Percentiles rank a stretch among this genome's conserved stretches.
These are phyloP conservation scores for Magnaporthiopsis poae DNA, from an alignment of 2,329 filamentous ascomycete species.

Conservation along the genomic window DNA sequence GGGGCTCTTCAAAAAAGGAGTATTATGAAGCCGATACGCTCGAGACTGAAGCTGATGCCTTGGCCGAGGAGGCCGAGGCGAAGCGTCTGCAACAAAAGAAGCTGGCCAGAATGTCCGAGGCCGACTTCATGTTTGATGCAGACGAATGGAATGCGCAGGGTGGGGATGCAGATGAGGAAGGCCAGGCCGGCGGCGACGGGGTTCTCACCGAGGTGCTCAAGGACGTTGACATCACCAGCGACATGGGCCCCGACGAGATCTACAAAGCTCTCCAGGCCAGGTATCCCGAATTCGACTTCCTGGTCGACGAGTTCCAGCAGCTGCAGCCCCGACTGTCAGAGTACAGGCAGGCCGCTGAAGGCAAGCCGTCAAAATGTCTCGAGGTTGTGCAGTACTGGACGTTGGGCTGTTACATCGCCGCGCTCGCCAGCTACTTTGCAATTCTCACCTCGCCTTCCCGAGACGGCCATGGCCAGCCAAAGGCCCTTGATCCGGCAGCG, in stretches of 20 bases:
- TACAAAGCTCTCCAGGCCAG: slow-evolving; percentile 64
- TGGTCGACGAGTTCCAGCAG: slow-evolving; percentile 70
- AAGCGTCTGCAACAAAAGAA: slow-evolving; percentile 84
- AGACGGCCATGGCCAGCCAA: slow-evolving; percentile 38
- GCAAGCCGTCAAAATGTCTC: slow-evolving; percentile 41
- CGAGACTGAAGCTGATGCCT: slow-evolving; percentile 56
- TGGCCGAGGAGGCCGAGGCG: slow-evolving; percentile 88
- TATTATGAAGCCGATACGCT: slow-evolving; percentile 82
- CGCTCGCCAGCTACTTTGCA: slow-evolving; percentile 88
- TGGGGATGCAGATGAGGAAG: slow-evolving; percentile 35
- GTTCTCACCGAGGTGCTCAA: slow-evolving; percentile 81
- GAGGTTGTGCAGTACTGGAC: slow-evolving; percentile 66
- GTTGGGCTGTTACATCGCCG: slow-evolving; percentile 74
- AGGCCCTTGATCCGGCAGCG: slow-evolving; percentile 64
- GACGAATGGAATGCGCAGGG: slow-evolving; percentile 65
- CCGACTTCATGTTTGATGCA: slow-evolving; percentile 89
- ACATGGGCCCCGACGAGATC: slow-evolving; percentile 66
- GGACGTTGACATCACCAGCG: slow-evolving; percentile 68
- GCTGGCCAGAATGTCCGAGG: slow-evolving; percentile 75
- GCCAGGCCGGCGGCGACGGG: slow-evolving; percentile 27
- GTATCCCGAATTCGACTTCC: slow-evolving; percentile 85
- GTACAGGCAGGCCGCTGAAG: slow-evolving; percentile 48
- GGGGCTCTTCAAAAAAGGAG: slow-evolving; percentile 79
- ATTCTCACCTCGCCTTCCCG: slow-evolving; percentile 73
- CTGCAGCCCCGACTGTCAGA: slow-evolving; percentile 56